A percentile compares a stretch with the other conserved stretches of the same genome.
Conservation (phyloP, 2,329 filamentous ascomycete genomes). For the Pseudogymnoascus sp. region DNA sequence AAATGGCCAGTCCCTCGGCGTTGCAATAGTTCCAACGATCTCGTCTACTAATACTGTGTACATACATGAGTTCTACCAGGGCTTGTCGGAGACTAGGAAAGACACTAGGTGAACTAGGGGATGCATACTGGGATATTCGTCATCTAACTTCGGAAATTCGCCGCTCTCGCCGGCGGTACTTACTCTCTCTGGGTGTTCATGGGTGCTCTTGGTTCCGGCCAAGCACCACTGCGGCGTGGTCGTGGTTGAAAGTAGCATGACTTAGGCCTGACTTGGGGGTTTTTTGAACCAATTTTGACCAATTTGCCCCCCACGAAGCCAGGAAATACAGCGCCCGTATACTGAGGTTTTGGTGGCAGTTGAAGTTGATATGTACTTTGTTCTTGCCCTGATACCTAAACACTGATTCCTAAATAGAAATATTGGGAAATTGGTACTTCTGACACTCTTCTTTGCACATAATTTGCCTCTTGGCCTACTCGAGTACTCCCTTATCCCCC, state of each 20-base stretch:
- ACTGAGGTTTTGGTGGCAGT: not conserved
- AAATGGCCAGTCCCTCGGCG: not conserved
- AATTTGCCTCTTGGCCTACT: constrained; percentile 5
- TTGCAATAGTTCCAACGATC: constrained; percentile 1
- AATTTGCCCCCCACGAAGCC: not conserved
- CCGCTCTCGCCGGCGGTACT: not conserved
- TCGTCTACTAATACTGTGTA: not conserved
- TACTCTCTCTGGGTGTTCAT: not conserved
- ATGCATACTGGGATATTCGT: constrained; percentile 8
- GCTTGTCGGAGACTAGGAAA: constrained; percentile 6
- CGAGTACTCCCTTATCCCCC: constrained; percentile 1
- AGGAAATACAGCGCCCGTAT: not conserved
- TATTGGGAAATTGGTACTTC: not conserved
- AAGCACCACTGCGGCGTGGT: not conserved
- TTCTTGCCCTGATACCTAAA: not conserved
- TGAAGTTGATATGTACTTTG: not conserved
- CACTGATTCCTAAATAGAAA: not conserved
- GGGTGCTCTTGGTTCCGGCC: not conserved
- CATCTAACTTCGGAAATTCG: constrained; percentile 9
- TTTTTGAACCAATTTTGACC: not conserved
- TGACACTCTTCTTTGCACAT: not conserved
- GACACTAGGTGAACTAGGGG: not conserved
- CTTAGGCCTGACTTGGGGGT: not conserved
- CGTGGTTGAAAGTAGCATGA: constrained; percentile 4
- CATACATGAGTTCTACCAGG: not conserved